Conservation (phyloP, 2,329 filamentous ascomycete species). For the Colletotrichum tamarilloi region DNA sequence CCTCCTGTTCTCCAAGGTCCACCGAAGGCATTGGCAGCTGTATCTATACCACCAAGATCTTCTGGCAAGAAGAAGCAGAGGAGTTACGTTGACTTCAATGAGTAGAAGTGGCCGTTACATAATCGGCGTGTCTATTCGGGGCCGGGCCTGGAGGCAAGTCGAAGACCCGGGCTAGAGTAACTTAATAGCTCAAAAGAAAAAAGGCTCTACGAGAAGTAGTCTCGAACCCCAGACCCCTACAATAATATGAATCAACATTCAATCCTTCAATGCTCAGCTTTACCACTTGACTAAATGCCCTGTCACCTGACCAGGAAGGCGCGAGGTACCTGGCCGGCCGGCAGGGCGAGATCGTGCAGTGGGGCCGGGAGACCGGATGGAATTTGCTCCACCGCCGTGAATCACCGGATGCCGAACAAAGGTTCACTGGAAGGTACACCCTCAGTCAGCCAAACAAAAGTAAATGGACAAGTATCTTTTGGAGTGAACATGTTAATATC, state of each 20-base stretch:
- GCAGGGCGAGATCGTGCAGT: background rate
- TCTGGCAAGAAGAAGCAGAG: background rate
- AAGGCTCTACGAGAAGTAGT: background rate
- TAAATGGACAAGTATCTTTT: background rate
- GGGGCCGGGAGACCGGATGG: background rate
- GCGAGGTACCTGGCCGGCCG: background rate
- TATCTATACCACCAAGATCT: background rate
- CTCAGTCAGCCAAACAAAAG: background rate
- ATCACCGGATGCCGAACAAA: background rate
- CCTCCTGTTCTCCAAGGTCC: background rate
- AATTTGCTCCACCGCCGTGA: background rate
- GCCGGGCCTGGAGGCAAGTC: background rate
- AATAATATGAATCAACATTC: background rate
- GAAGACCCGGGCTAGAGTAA: background rate
- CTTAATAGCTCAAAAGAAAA: background rate
- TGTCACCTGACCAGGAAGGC: background rate
- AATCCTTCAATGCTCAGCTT: background rate
- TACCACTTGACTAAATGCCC: background rate
- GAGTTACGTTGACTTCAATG: background rate
- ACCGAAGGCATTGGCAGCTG: slow-evolving; percentile 45
- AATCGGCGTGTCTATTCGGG: background rate
- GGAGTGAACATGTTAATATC: background rate
- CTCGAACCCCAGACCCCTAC: background rate
- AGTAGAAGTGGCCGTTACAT: background rate
- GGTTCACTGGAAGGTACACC: background rate